Evolutionary conservation across 140 eudicot genomes (phyloP), one percentile per base, ranked within the genome.

Genomic region (Cichorium intybus): DNA sequence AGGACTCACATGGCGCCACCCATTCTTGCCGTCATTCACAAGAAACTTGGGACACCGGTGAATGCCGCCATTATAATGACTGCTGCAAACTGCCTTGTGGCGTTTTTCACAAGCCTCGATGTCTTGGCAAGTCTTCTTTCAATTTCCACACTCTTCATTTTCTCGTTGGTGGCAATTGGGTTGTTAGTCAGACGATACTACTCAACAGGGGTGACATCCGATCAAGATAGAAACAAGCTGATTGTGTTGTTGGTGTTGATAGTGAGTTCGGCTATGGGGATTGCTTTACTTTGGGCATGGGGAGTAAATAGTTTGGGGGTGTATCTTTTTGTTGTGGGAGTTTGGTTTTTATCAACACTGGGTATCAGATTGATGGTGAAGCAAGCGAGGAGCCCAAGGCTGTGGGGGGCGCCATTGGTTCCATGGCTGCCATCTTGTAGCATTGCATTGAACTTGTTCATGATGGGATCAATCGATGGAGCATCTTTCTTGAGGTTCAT

Each of bases 1-100:
- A 78, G 87, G 18, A 70, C 87, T n/a, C 87, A 82, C 62, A 82
- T 82, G 87, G 62, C 73, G 4, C 87, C 87, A 6, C 84, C 81
- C 2, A 66, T 77, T 71, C 76, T 82, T 4, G 81, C 84, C 0
- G 64, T 73, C 18, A 73, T 78, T 7, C 71, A 75, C 67, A 45
- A 31, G 27, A 74, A 28, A 15, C 61, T 74, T 1, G 84, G 81
- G 35, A 78, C 84, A 4, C 87, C 87, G 0, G 84, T 78, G 18
- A 82, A 82, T 17, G 87, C 87, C 12, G 79, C 87, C 14, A 51
- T 75, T 10, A 62, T 71, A 34, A 78, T 78, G 84, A 57, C 74
- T 0, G 43, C 55, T 18, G 63, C 70, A n/a, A 82, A 71, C 27
- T 77, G 76, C 7, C 47, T 74, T 1, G 71, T 78, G 4, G 84